phyloP scores from a whole-genome alignment of 441 rosid genomes.

The Syzygium malaccense region DNA sequence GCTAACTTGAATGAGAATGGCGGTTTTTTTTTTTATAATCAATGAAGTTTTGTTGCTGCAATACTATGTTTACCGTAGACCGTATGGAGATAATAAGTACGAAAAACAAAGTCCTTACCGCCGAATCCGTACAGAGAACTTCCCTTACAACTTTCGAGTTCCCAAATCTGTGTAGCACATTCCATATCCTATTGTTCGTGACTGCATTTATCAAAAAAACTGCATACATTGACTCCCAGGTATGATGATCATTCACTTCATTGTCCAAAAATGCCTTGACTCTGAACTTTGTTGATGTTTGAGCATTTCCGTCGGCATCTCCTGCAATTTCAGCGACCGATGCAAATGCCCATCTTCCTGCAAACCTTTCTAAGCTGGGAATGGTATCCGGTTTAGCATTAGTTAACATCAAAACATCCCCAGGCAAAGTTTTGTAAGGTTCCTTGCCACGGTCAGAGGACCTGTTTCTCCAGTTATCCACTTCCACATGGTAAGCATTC shows the following conservation, averaged over 20 bases:
- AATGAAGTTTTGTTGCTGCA: neutral
- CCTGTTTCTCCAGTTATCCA: conserved; percentile 41
- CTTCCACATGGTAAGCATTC: conserved; percentile 11
- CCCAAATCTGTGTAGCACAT: conserved; percentile 22
- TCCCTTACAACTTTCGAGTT: conserved; percentile 17
- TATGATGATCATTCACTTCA: neutral
- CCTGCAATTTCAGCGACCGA: conserved; percentile 4
- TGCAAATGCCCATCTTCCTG: conserved; percentile 31
- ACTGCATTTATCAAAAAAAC: conserved; percentile 27
- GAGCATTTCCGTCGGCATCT: conserved; percentile 5
- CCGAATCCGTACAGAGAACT: conserved; percentile 17
- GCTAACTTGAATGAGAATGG: neutral
- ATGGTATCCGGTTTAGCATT: conserved; percentile 28
- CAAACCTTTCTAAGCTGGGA: conserved; percentile 26
- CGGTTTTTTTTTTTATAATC: neutral
- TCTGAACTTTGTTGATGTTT: conserved; percentile 8
- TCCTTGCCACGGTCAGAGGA: conserved; percentile 20
- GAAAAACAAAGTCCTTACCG: conserved; percentile 19
- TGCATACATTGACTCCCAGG: conserved; percentile 17
- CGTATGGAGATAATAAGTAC: neutral
- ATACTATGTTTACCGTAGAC: neutral
- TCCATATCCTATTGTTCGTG: conserved; percentile 48
- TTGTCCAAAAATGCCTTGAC: conserved; percentile 11
- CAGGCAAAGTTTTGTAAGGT: conserved; percentile 39
- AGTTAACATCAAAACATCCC: conserved; percentile 38